A percentile compares a stretch with the other conserved stretches of the same genome.
These are phyloP conservation scores for Arthrobotrys conoides DNA, from an alignment of 2,329 filamentous ascomycete genomes.

Conservation along the genomic window DNA sequence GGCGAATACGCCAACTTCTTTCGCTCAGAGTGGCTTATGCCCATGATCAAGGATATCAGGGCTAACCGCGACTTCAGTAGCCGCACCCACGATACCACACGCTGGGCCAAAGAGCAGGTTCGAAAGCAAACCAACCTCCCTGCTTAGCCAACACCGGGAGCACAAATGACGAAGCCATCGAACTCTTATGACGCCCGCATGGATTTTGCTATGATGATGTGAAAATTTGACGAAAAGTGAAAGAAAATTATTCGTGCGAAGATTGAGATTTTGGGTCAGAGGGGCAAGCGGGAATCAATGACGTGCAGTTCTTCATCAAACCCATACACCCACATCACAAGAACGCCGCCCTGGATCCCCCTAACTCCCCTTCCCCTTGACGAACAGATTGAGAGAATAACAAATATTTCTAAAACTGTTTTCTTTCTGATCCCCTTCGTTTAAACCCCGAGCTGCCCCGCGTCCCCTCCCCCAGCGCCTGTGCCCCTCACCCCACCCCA, in stretches of 20 bases:
- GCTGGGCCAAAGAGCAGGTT: constrained; percentile 97
- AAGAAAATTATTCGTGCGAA: constrained; percentile 34
- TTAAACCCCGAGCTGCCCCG: constrained; percentile 33
- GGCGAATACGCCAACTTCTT: constrained; percentile 88
- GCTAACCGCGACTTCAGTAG: constrained; percentile 85
- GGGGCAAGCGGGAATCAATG: not conserved
- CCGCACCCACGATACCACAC: constrained; percentile 92
- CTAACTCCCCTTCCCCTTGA: constrained; percentile 7
- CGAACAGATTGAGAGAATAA: constrained; percentile 59
- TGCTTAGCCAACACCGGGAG: constrained; percentile 41
- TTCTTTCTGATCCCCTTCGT: constrained; percentile 52
- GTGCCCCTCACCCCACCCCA: constrained; percentile 24
- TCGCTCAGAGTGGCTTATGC: constrained; percentile 89
- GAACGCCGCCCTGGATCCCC: constrained; percentile 7
- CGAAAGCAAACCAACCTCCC: constrained; percentile 80
- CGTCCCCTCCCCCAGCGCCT: constrained; percentile 30
- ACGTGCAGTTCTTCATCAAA: constrained; percentile 4
- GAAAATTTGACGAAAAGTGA: constrained; percentile 36
- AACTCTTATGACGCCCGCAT: constrained; percentile 7
- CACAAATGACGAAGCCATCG: constrained; percentile 19
- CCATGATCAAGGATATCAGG: constrained; percentile 92
- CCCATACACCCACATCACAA: not conserved
- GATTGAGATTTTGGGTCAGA: constrained; percentile 31
- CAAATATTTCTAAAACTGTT: constrained; percentile 61
- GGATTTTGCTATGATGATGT: constrained; percentile 45